Percentiles rank a stretch among this genome's conserved stretches.
Evolutionary conservation across 495 filamentous ascomycete species (phyloP).

Genomic region (Lophiotrema nucula): DNA sequence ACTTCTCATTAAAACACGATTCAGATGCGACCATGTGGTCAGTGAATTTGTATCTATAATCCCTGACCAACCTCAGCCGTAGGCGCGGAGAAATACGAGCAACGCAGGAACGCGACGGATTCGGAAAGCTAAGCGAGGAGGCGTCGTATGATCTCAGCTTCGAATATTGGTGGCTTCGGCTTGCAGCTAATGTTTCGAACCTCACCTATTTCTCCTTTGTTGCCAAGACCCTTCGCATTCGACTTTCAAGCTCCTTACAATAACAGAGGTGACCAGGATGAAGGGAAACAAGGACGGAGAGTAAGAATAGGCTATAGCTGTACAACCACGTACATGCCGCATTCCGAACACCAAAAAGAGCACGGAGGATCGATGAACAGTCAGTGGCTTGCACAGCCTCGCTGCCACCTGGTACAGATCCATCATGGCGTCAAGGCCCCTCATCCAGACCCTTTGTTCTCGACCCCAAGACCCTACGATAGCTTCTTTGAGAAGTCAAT

Average conservation of each 20-base stretch:
- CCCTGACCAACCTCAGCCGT: background rate
- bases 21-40: too few species aligned
- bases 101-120: background rate
- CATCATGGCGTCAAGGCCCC: too few species aligned
- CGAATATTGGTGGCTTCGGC: background rate
- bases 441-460: background rate
- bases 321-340: background rate
- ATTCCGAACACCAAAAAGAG: background rate
- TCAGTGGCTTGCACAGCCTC: constrained; percentile 18
- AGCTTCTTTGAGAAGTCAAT: background rate
- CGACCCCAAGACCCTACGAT: background rate
- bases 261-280: background rate
- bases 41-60: too few species aligned
- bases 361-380: background rate
- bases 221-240: background rate
- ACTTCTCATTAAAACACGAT: too few species aligned
- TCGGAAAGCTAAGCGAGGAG: background rate
- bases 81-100: background rate
- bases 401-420: background rate
- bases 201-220: background rate
- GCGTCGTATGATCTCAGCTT: too few species aligned
- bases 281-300: background rate
- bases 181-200: background rate
- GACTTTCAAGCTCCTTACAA: background rate
- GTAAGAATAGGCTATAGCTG: background rate